phyloP scores from a whole-genome alignment of 2,329 filamentous ascomycete species.

The Penicillium sp. region DNA sequence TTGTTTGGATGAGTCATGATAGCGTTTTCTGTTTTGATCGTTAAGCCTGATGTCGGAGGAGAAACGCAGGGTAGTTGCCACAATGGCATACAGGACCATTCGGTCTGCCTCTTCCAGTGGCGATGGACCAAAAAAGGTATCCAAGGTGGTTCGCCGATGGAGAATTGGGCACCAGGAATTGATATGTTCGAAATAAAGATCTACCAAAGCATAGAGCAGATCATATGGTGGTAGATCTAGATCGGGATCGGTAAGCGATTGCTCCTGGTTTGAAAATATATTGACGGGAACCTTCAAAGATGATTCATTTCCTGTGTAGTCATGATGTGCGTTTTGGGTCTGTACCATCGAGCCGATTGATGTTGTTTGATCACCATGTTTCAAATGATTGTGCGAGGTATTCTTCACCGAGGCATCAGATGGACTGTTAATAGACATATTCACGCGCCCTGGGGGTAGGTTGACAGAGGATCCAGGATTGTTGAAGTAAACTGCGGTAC shows the following conservation, averaged over 20 bases:
- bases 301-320: constrained; percentile 49
- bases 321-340: constrained; percentile 23
- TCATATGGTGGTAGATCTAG: constrained; percentile 73
- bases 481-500: constrained; percentile 61
- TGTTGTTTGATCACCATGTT: constrained; percentile 24
- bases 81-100: constrained; percentile 81
- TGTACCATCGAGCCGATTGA: constrained; percentile 25
- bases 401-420: constrained; percentile 35
- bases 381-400: constrained; percentile 22
- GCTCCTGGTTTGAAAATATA: constrained; percentile 51
- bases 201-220: constrained; percentile 68
- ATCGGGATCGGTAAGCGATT: constrained; percentile 53
- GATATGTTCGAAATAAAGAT: constrained; percentile 76
- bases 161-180: constrained; percentile 87
- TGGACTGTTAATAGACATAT: constrained; percentile 44
- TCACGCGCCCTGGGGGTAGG: constrained; percentile 47
- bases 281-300: constrained; percentile 60
- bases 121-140: constrained; percentile 75
- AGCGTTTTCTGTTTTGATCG: constrained; percentile 68
- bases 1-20: constrained; percentile 78
- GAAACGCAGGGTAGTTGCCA: constrained; percentile 82
- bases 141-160: constrained; percentile 78
- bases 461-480: constrained; percentile 54
- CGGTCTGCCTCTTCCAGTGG: constrained; percentile 77
- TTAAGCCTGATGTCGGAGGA: constrained; percentile 74